Conservation (phyloP, 2,329 filamentous ascomycete species). For the Colletotrichum tropicicola region DNA sequence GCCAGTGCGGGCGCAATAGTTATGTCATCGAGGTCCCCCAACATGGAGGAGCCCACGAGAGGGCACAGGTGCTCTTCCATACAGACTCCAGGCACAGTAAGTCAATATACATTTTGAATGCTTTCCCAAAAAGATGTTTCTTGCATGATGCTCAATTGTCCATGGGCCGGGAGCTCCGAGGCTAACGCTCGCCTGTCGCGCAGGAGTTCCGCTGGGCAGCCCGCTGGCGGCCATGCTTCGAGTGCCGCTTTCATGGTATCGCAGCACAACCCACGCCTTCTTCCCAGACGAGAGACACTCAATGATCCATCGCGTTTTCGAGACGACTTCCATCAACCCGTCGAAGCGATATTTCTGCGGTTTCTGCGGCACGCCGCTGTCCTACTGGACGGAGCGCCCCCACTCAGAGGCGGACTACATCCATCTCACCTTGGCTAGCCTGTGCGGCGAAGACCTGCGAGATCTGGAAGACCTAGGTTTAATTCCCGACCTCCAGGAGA, state of each 20-base stretch:
- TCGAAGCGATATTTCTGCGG: constrained; percentile 86
- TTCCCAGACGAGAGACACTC: constrained; percentile 80
- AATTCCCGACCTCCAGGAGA: constrained; percentile 60
- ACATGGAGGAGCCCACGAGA: constrained; percentile 58
- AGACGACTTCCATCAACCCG: constrained; percentile 63
- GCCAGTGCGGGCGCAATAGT: constrained; percentile 86
- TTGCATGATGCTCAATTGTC: background rate
- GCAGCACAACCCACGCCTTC: constrained; percentile 77
- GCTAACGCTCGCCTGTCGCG: constrained; percentile 30
- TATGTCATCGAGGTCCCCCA: constrained; percentile 79
- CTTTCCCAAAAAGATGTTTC: background rate
- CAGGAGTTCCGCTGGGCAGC: constrained; percentile 73
- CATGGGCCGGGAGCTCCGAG: background rate
- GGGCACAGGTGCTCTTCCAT: constrained; percentile 79
- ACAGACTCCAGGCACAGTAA: constrained; percentile 75
- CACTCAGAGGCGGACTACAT: constrained; percentile 79
- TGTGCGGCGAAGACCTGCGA: constrained; percentile 75
- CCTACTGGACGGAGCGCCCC: constrained; percentile 83
- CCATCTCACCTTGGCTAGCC: constrained; percentile 81
- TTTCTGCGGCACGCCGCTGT: constrained; percentile 87
- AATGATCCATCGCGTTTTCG: constrained; percentile 74
- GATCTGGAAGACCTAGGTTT: constrained; percentile 79
- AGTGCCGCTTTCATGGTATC: constrained; percentile 84
- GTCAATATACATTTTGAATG: constrained; percentile 43
- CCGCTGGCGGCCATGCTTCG: constrained; percentile 84